Evolutionary conservation across 495 filamentous ascomycete genomes (phyloP).

Genomic region (Penicillium paradoxum): DNA sequence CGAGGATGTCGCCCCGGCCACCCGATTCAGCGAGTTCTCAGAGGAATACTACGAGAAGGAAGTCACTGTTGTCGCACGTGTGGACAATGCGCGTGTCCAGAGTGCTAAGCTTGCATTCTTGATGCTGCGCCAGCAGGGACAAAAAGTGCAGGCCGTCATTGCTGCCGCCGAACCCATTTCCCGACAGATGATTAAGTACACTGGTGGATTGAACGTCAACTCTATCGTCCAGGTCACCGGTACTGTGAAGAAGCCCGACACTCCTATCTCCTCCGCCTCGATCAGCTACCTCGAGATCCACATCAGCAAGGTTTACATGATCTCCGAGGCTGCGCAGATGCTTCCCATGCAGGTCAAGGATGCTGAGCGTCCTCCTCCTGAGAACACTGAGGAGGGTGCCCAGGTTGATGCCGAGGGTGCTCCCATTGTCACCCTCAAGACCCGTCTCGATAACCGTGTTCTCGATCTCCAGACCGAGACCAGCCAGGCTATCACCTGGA

Average conservation of each 20-base stretch:
- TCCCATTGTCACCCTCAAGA: constrained; percentile 67
- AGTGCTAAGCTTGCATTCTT: constrained; percentile 90
- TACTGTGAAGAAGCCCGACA: constrained; percentile 64
- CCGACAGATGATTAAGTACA: constrained; percentile 85
- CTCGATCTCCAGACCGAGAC: constrained; percentile 86
- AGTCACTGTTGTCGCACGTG: constrained; percentile 72
- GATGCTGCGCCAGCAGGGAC: constrained; percentile 76
- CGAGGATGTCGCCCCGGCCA: constrained; percentile 33
- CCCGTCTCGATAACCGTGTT: constrained; percentile 81
- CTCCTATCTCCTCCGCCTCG: constrained; percentile 72
- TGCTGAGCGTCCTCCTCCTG: constrained; percentile 50
- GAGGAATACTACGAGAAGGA: constrained; percentile 64
- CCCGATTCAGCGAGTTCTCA: constrained; percentile 43
- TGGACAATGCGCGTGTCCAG: constrained; percentile 83
- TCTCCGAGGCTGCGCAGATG: constrained; percentile 57
- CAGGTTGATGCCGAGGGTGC: constrained; percentile 44
- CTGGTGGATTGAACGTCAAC: constrained; percentile 71
- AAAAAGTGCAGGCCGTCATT: constrained; percentile 75
- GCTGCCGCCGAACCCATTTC: constrained; percentile 52
- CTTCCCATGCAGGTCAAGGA: constrained; percentile 72
- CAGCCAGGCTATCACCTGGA: constrained; percentile 77
- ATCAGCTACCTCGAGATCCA: constrained; percentile 73
- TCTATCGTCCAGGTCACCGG: constrained; percentile 76
- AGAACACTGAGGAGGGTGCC: constrained; percentile 39
- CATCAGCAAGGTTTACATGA: constrained; percentile 73